These are phyloP conservation scores for Zizania latifolia DNA, from an alignment of 176 grass and related monocot genomes.

Conservation along the genomic window DNA sequence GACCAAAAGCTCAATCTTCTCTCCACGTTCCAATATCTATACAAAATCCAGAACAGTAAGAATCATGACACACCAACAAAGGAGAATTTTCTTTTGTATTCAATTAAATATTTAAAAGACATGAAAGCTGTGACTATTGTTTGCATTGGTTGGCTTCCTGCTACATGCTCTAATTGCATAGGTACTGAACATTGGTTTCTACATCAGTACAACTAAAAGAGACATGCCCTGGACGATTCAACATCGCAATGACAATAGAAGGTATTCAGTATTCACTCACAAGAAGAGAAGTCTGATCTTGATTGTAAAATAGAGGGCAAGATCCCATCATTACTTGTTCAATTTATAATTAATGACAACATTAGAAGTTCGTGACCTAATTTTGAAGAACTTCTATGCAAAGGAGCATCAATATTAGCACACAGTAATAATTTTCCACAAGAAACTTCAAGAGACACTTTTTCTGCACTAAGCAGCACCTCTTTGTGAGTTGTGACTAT, in stretches of 20 bases:
- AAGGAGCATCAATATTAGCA: background rate
- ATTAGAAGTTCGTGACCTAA: background rate
- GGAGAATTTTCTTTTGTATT: background rate
- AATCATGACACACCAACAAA: background rate
- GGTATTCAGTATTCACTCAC: background rate
- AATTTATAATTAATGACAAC: background rate
- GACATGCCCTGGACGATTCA: background rate
- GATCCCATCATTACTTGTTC: background rate
- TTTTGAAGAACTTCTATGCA: background rate
- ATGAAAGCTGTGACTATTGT: background rate
- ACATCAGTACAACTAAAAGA: background rate
- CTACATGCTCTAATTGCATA: background rate
- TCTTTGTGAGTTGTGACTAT: background rate
- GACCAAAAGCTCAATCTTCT: slow-evolving; percentile 95
- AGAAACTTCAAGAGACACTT: background rate
- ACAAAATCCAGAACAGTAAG: background rate
- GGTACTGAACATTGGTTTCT: background rate
- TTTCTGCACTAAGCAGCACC: background rate
- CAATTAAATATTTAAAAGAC: background rate
- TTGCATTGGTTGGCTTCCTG: background rate
- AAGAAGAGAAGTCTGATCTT: background rate
- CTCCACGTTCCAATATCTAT: slow-evolving; percentile 92
- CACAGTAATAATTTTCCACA: background rate
- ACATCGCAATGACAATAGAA: background rate
- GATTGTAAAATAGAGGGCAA: background rate